Evolutionary conservation across 371 early-diverging fungal genomes (phyloP), one percentile per base, ranked within the genome.

Genomic region (Mortierella polycephala): DNA sequence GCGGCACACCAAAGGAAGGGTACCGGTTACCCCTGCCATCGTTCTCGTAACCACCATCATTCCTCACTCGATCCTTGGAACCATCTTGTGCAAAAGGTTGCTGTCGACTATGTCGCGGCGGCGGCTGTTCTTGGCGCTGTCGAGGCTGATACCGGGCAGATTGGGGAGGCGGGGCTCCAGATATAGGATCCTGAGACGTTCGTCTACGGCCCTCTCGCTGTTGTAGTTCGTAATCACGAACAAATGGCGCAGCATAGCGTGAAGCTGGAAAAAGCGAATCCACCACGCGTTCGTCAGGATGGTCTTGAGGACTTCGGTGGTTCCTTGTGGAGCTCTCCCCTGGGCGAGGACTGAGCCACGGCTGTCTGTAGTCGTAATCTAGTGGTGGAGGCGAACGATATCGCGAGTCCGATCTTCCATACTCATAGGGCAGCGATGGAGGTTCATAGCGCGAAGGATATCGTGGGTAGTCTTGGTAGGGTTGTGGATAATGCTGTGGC

Each of bases 201-300:
- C 61, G 62, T 39, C 67, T 59, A 51, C 71, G 76, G n/a, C 58
- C 65, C 12, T 72, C 69, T 12, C 79, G 54, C 41, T 68, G 68
- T 40, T 72, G 79, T 49, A 72, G 55, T 46, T 79, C 79, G 47
- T 72, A 69, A 18, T 79, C 79, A 44, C 79, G 51, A 11, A 79
- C 21, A 47, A 71, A 69, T 0, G 79, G 79, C 1, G 79, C 69
- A 6, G 79, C 79, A 59, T 79, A 79, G 14, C 79, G 69, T 1
- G 80, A 79, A 6, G 68, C 80, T 8, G 80, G 80, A 50, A 72
- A 69, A 30, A 72, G 60, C 2, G 4, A 57, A 1, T 42, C 57
- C 6, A 37, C 54, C 44, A 41, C 42, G 16, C 8, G 12, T 18
- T 18, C 21, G 40, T 40, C 42, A 64, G 50, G 56, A 14, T 40